Percentiles rank a stretch among this genome's conserved stretches.
Evolutionary conservation across 2,329 filamentous ascomycete species (phyloP).

Genomic region (Penicillium sp.): DNA sequence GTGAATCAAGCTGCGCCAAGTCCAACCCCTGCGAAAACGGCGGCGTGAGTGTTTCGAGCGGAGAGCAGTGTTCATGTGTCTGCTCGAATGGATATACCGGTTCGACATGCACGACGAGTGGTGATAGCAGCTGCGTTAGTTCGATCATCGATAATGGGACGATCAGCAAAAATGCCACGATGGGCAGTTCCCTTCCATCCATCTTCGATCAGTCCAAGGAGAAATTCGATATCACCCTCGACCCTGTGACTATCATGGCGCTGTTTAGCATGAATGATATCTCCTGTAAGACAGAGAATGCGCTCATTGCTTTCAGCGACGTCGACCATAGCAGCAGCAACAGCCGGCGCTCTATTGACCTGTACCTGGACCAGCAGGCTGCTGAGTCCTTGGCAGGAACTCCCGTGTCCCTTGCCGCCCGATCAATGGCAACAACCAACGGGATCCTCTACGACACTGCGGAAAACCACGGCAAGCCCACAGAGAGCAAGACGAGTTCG

Average conservation of each 20-base stretch:
- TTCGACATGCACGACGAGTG: conserved; percentile 56
- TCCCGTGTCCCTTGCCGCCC: conserved; percentile 25
- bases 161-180: conserved; percentile 67
- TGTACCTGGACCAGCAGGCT: conserved; percentile 5
- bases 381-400: neutral
- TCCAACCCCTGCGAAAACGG: conserved; percentile 75
- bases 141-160: conserved; percentile 47
- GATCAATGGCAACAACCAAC: conserved; percentile 38
- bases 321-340: conserved; percentile 22
- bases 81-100: conserved; percentile 88
- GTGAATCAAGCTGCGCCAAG: conserved; percentile 57
- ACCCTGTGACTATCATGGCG: conserved; percentile 69
- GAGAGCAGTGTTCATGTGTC: conserved; percentile 77
- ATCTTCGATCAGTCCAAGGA: conserved; percentile 67
- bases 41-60: conserved; percentile 72
- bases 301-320: conserved; percentile 81
- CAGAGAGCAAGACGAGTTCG: neutral
- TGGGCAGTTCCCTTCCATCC: conserved; percentile 78
- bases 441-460: conserved; percentile 42
- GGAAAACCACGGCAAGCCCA: neutral
- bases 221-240: conserved; percentile 78
- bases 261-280: conserved; percentile 76
- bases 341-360: conserved; percentile 29
- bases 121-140: conserved; percentile 61
- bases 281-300: conserved; percentile 83